Conservation (phyloP, 495 filamentous ascomycete species). For the Geopyxis carbonaria region DNA sequence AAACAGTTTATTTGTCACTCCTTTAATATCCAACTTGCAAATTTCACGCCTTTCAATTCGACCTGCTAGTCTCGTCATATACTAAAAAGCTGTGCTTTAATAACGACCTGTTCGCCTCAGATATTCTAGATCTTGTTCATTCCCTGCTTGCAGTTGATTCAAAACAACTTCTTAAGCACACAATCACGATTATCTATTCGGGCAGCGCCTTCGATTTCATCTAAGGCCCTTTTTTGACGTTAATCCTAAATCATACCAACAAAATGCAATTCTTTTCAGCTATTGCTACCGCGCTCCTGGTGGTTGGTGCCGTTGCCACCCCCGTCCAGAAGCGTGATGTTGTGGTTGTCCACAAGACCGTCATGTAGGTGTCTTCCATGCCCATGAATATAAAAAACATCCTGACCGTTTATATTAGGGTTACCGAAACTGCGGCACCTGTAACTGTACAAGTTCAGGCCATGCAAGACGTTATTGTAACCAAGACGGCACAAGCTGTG, state of each 20-base stretch:
- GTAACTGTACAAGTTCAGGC: too few species aligned
- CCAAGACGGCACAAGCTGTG: too few species aligned
- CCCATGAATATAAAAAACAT: too few species aligned
- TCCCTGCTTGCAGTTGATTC: conserved; percentile 9
- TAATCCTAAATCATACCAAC: not conserved
- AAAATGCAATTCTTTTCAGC: conserved; percentile 18
- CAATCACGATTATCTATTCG: conserved; percentile 5
- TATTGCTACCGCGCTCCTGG: conserved; percentile 9
- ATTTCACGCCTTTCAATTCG: not conserved
- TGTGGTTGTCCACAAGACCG: conserved; percentile 5
- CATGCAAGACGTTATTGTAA: too few species aligned
- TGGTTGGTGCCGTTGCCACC: conserved; percentile 9
- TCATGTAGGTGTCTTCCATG: conserved; percentile 12
- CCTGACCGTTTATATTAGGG: too few species aligned
- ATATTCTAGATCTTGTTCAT: not conserved
- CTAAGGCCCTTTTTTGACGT: not conserved
- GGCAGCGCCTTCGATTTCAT: conserved; percentile 11
- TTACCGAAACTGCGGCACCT: too few species aligned
- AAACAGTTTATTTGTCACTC: conserved; percentile 14
- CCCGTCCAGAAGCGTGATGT: conserved; percentile 13
- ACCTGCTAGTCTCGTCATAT: not conserved
- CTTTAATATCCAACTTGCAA: conserved; percentile 9
- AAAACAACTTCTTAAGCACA: conserved; percentile 15
- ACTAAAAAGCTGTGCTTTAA: conserved; percentile 2
- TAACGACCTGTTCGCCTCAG: not conserved